Conservation (phyloP, 257 asterid genomes). For the Capsicum pubescens region DNA sequence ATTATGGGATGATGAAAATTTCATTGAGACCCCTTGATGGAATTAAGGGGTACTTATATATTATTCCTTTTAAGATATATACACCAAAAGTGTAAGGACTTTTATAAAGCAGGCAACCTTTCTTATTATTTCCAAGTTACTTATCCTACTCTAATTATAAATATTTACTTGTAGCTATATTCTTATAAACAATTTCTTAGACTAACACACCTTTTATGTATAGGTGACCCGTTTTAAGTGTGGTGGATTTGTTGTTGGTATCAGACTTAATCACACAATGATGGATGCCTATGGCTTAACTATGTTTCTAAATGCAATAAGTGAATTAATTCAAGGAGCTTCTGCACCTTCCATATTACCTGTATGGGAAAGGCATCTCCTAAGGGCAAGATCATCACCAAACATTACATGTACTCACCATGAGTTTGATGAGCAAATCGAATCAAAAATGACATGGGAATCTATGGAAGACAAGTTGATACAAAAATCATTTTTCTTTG, state of each 20-base stretch:
- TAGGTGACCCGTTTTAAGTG: neutral
- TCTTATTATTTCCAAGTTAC: too few relatives aligned
- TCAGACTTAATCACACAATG: slow-evolving; percentile 35
- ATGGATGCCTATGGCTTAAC: slow-evolving; percentile 27
- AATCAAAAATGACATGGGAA: neutral
- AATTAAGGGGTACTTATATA: too few relatives aligned
- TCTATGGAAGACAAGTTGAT: neutral
- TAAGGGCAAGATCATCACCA: neutral
- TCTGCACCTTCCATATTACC: slow-evolving; percentile 29
- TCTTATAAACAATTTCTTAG: neutral
- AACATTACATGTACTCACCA: slow-evolving; percentile 29
- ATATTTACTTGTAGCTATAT: too few relatives aligned
- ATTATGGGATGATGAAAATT: too few relatives aligned
- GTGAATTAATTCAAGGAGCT: slow-evolving; percentile 22
- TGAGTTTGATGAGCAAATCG: slow-evolving; percentile 27
- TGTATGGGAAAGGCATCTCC: slow-evolving; percentile 35
- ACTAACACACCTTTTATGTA: neutral
- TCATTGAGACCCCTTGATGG: too few relatives aligned
- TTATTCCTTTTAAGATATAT: too few relatives aligned
- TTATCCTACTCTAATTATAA: too few relatives aligned
- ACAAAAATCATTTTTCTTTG: slow-evolving; percentile 31
- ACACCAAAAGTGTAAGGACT: too few relatives aligned
- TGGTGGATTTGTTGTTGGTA: slow-evolving; percentile 36
- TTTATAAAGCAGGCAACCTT: too few relatives aligned
- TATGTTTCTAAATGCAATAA: slow-evolving; percentile 27